phyloP scores from a whole-genome alignment of 108 stramenopile genomes.

The Bacterosira constricta region DNA sequence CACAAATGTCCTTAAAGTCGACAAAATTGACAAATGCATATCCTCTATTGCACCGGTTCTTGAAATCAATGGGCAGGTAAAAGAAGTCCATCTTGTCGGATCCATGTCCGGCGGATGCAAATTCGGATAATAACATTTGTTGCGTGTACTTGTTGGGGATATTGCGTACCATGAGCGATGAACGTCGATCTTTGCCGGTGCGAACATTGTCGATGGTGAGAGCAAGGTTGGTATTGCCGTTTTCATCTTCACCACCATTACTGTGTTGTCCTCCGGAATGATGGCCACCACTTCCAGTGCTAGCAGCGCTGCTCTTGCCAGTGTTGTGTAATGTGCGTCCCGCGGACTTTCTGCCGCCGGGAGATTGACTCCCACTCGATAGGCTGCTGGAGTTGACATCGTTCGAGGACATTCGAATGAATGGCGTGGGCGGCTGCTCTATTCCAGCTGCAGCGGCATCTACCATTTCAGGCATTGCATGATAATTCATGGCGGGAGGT shows the following conservation, averaged over 20 bases:
- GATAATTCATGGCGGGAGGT: constrained; percentile 2
- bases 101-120: constrained; percentile 86
- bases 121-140: constrained; percentile 95
- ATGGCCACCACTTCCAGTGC: constrained; percentile 34
- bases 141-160: constrained; percentile 99
- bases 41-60: constrained; percentile 98
- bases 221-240: constrained; percentile 42
- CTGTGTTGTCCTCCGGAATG: background rate
- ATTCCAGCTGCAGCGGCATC: constrained; percentile 11
- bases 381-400: constrained; percentile 40
- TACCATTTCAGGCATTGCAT: background rate
- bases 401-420: constrained; percentile 32
- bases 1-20: constrained; percentile 84
- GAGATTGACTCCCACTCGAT: constrained; percentile 42
- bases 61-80: constrained; percentile 99
- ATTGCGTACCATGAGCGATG: constrained; percentile 98
- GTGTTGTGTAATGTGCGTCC: background rate
- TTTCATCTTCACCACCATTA: constrained; percentile 29
- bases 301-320: constrained; percentile 22
- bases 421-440: constrained; percentile 34
- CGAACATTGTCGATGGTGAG: constrained; percentile 77
- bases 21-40: constrained; percentile 99
- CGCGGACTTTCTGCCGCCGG: background rate
- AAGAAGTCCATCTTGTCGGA: constrained; percentile 97
- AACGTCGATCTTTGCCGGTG: constrained; percentile 86